Conservation (phyloP, 208 protist genomes). For the Trypanosoma melophagium region DNA sequence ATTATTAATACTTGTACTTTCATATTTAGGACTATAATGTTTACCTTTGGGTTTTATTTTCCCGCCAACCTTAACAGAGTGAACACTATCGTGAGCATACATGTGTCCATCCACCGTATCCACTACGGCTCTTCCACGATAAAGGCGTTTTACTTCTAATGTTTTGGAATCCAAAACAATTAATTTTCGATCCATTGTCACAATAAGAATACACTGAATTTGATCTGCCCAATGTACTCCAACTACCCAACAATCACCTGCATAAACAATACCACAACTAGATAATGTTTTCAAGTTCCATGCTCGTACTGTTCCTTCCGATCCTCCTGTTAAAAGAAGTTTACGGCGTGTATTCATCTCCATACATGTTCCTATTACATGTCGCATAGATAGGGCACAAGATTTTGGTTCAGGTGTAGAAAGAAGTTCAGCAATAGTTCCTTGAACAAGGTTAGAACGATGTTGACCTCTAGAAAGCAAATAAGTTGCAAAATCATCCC, state of each 20-base stretch:
- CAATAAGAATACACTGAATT: constrained; percentile 44
- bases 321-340: constrained; percentile 70
- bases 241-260: constrained; percentile 63
- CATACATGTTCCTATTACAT: constrained; percentile 45
- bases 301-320: constrained; percentile 68
- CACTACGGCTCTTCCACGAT: constrained; percentile 60
- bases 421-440: constrained; percentile 45
- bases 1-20: too few species aligned
- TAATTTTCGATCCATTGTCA: constrained; percentile 69
- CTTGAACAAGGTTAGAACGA: constrained; percentile 46
- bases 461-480: constrained; percentile 68
- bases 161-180: constrained; percentile 66
- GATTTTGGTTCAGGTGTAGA: constrained; percentile 34
- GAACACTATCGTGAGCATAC: constrained; percentile 70
- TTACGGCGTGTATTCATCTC: constrained; percentile 41
- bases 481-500: constrained; percentile 81
- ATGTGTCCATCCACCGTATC: constrained; percentile 45
- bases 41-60: constrained; percentile 2
- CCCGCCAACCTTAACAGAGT: constrained; percentile 55
- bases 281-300: constrained; percentile 55
- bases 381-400: constrained; percentile 30
- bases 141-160: constrained; percentile 68
- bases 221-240: constrained; percentile 67
- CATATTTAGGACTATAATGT: too few species aligned
- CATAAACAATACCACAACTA: constrained; percentile 64